These are phyloP conservation scores for Pseudoscleropodium purum DNA, from an alignment of 225 moss, liverwort and hornwort species.

Conservation along the genomic window DNA sequence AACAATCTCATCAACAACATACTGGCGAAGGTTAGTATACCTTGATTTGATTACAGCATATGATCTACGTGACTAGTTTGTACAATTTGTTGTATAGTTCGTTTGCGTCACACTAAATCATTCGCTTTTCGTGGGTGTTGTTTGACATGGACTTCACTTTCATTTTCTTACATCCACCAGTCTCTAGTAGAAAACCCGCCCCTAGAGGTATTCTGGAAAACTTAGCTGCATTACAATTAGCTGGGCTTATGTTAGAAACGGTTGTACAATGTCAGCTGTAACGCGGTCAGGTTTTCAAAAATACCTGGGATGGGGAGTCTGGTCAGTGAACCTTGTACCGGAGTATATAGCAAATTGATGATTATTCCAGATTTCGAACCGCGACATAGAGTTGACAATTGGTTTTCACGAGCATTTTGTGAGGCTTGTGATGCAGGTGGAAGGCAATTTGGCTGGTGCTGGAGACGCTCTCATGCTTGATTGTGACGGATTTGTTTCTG, in stretches of 20 bases:
- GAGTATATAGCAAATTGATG: neutral
- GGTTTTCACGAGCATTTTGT: neutral
- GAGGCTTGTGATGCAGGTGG: constrained; percentile 56
- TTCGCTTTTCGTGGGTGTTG: neutral
- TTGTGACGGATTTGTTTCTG: constrained; percentile 83
- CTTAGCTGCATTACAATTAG: neutral
- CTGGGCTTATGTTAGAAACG: neutral
- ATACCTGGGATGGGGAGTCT: neutral
- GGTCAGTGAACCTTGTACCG: neutral
- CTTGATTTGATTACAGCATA: neutral
- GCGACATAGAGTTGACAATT: neutral
- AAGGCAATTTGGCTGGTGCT: constrained; percentile 72
- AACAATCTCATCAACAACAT: constrained; percentile 96
- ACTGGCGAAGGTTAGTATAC: constrained; percentile 60
- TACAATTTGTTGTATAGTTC: neutral
- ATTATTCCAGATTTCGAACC: neutral
- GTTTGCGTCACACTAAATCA: neutral
- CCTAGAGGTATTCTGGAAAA: neutral
- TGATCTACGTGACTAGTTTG: neutral
- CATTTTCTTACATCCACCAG: neutral
- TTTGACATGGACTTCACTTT: neutral
- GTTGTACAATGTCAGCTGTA: neutral
- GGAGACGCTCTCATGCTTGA: constrained; percentile 93
- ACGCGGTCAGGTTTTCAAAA: neutral
- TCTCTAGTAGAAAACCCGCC: neutral